Conservation (phyloP, 495 filamentous ascomycete genomes). For the Cercophora samala region DNA sequence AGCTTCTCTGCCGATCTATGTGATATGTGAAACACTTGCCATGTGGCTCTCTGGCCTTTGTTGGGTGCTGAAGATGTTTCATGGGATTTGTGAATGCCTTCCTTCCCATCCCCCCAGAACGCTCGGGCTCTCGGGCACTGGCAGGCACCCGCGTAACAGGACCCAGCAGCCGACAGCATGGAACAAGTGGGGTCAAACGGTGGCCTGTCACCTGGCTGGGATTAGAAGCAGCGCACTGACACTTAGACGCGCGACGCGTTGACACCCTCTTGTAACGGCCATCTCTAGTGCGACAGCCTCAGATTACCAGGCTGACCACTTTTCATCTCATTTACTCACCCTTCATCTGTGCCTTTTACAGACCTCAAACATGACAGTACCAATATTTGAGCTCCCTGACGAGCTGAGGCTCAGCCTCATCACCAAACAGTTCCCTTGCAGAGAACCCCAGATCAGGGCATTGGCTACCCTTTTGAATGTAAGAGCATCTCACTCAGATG, state of each 20-base stretch:
- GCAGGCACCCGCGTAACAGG: neutral
- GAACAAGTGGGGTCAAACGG: neutral
- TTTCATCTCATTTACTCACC: too few relatives aligned
- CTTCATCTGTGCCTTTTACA: neutral
- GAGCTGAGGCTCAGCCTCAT: conserved; percentile 53
- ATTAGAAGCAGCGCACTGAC: neutral
- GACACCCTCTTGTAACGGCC: neutral
- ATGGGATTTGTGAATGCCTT: neutral
- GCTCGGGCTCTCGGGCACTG: neutral
- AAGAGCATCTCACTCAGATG: conserved; percentile 22
- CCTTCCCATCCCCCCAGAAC: neutral
- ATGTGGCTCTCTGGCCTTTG: neutral
- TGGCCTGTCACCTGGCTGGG: neutral
- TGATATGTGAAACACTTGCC: neutral
- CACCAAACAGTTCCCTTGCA: conserved; percentile 52
- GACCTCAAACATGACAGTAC: conserved; percentile 17
- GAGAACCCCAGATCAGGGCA: conserved; percentile 61
- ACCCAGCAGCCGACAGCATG: neutral
- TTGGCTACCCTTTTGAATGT: conserved; percentile 62
- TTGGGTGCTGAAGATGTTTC: neutral
- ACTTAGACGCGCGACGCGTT: neutral
- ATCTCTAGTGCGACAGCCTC: conserved; percentile 2
- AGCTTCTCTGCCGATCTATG: neutral
- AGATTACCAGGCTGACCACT: neutral
- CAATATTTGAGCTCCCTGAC: conserved; percentile 48